Evolutionary conservation across 2,329 filamentous ascomycete species (phyloP).

Genomic region (Escovopsis sp.): DNA sequence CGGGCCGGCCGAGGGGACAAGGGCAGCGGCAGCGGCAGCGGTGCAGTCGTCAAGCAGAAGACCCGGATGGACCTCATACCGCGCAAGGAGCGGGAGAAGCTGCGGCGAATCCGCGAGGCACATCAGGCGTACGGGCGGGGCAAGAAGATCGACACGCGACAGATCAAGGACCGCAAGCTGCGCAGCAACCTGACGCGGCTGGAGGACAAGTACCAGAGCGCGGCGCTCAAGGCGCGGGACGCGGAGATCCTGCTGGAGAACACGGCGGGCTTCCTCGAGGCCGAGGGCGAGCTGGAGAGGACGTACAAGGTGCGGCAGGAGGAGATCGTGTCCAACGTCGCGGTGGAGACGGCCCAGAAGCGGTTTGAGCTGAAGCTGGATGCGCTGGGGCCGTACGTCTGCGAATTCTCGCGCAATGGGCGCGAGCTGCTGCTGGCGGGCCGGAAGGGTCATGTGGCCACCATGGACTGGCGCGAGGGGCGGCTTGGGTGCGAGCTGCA

Average conservation of each 20-base stretch:
- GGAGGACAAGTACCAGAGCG: conserved; percentile 70
- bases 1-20: conserved; percentile 29
- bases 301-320: conserved; percentile 89
- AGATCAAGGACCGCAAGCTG: conserved; percentile 78
- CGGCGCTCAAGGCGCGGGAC: conserved; percentile 75
- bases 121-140: conserved; percentile 75
- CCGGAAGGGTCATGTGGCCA: conserved; percentile 85
- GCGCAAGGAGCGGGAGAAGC: conserved; percentile 34
- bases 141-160: conserved; percentile 53
- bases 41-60: conserved; percentile 27
- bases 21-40: conserved; percentile 13
- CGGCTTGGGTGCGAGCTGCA: conserved; percentile 87
- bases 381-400: conserved; percentile 69
- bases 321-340: conserved; percentile 61
- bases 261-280: conserved; percentile 68
- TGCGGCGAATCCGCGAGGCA: conserved; percentile 42
- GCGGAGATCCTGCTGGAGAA: conserved; percentile 90
- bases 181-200: conserved; percentile 63
- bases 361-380: conserved; percentile 79
- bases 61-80: conserved; percentile 36
- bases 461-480: conserved; percentile 89
- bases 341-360: conserved; percentile 77
- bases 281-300: conserved; percentile 74
- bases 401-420: conserved; percentile 83
- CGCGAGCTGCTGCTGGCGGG: conserved; percentile 73